Percentiles rank a stretch among this genome's conserved stretches.
Conservation (phyloP, 2,329 filamentous ascomycete genomes). For the Lojkania enalia region DNA sequence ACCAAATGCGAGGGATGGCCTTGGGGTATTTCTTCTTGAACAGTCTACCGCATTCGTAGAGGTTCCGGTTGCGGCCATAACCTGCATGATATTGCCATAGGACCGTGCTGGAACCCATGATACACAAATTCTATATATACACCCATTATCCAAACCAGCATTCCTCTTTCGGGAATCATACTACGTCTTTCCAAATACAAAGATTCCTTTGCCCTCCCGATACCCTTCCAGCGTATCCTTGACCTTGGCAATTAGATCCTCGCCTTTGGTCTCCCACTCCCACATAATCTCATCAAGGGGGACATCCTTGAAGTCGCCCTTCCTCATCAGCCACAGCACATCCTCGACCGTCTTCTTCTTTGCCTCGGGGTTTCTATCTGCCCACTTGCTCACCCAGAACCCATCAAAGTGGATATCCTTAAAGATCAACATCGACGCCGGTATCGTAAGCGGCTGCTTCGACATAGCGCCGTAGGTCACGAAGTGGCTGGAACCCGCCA, state of each 20-base stretch:
- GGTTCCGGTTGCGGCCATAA: too few species aligned
- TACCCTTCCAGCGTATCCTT: constrained; percentile 84
- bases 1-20: too few species aligned
- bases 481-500: constrained; percentile 67
- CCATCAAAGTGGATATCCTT: constrained; percentile 86
- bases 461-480: constrained; percentile 98
- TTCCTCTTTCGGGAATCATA: too few species aligned
- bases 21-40: too few species aligned
- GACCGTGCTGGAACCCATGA: too few species aligned
- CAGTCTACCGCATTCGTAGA: too few species aligned
- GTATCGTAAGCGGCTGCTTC: constrained; percentile 78
- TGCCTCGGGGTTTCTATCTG: constrained; percentile 69
- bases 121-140: not conserved
- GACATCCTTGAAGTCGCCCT: constrained; percentile 78
- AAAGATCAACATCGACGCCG: constrained; percentile 88
- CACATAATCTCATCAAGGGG: constrained; percentile 83
- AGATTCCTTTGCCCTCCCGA: constrained; percentile 84
- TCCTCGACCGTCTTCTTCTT: constrained; percentile 84
- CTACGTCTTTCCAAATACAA: constrained; percentile 67
- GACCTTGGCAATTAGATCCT: constrained; percentile 71
- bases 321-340: constrained; percentile 73
- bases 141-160: not conserved
- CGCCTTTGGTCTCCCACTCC: constrained; percentile 77
- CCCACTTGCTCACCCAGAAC: constrained; percentile 95
- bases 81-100: too few species aligned